Evolutionary conservation across 2,329 filamentous ascomycete species (phyloP).

Genomic region (Cladosporium sp.): DNA sequence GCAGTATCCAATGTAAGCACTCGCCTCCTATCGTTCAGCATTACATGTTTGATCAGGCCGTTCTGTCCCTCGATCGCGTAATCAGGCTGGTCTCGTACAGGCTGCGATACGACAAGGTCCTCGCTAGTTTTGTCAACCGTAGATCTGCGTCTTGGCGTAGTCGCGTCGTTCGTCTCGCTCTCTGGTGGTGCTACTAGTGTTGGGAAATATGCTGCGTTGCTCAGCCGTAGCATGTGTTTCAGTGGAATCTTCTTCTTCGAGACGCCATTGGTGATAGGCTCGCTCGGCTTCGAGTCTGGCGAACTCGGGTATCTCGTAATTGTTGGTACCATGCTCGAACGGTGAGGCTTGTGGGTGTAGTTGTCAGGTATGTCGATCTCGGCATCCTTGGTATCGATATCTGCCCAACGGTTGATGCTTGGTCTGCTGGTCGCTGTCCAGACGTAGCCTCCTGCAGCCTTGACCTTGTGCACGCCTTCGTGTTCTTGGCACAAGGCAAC

Average conservation of each 20-base stretch:
- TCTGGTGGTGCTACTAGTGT: slow-evolving; percentile 31
- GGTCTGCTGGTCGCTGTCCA: slow-evolving; percentile 91
- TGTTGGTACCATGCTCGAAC: slow-evolving; percentile 53
- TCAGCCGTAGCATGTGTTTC: slow-evolving; percentile 77
- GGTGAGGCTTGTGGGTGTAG: slow-evolving; percentile 51
- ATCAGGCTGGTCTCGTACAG: slow-evolving; percentile 48
- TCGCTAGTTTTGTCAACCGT: slow-evolving; percentile 15
- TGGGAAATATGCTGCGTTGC: slow-evolving; percentile 79
- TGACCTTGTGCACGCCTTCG: slow-evolving; percentile 69
- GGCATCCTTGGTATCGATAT: slow-evolving; percentile 74
- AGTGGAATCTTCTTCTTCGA: slow-evolving; percentile 70
- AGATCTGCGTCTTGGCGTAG: slow-evolving; percentile 10
- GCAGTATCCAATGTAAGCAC: slow-evolving; percentile 92
- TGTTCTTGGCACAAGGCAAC: slow-evolving; percentile 92
- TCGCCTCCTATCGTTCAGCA: slow-evolving; percentile 86
- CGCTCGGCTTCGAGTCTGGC: slow-evolving; percentile 28
- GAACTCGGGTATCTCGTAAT: slow-evolving; percentile 44
- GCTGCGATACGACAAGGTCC: slow-evolving; percentile 33
- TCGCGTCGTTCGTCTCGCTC: slow-evolving; percentile 60
- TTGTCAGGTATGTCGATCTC: slow-evolving; percentile 62
- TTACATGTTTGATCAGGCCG: slow-evolving; percentile 86
- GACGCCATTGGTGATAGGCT: slow-evolving; percentile 33
- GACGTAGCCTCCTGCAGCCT: slow-evolving; percentile 69
- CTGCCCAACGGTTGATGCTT: slow-evolving; percentile 87
- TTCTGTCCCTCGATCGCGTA: slow-evolving; percentile 83